phyloP scores from a whole-genome alignment of 2,329 filamentous ascomycete species.

The Pseudocercospora eumusae region DNA sequence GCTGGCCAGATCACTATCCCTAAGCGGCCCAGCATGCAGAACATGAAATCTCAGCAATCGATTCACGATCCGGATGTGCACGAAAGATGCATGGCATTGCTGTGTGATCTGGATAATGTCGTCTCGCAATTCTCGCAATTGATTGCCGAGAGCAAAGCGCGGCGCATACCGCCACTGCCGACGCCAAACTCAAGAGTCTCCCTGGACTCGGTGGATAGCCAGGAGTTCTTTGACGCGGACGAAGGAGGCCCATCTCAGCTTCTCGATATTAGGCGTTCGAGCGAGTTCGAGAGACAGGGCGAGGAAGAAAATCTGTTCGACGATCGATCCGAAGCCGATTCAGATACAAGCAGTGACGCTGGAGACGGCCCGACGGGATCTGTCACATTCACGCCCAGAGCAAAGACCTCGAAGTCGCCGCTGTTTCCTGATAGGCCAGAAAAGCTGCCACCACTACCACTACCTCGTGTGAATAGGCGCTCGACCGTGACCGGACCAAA shows the following conservation, averaged over 20 bases:
- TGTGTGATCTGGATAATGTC: constrained; percentile 80
- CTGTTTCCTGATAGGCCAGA: constrained; percentile 77
- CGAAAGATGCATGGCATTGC: constrained; percentile 78
- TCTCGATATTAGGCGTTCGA: constrained; percentile 71
- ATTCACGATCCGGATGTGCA: constrained; percentile 59
- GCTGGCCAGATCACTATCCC: constrained; percentile 42
- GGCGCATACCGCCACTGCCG: constrained; percentile 59
- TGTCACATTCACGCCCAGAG: constrained; percentile 24
- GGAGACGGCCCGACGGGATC: constrained; percentile 45
- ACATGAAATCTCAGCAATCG: constrained; percentile 25
- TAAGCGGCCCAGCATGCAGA: constrained; percentile 37
- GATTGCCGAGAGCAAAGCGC: constrained; percentile 74
- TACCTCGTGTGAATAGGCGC: constrained; percentile 67
- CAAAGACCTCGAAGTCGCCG: constrained; percentile 34
- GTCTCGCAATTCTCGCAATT: constrained; percentile 79
- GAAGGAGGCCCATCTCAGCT: constrained; percentile 64
- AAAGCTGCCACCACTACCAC: constrained; percentile 73
- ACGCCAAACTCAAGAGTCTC: constrained; percentile 59
- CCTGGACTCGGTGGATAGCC: constrained; percentile 76
- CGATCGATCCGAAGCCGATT: constrained; percentile 55
- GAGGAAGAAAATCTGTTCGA: constrained; percentile 56
- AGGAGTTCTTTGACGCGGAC: constrained; percentile 94
- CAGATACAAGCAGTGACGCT: constrained; percentile 64
- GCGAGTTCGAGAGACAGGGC: constrained; percentile 67
- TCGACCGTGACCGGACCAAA: constrained; percentile 71